Evolutionary conservation across 305 asterid genomes (phyloP), one percentile per base, ranked within the genome.

Genomic region (Solanum hybrid): DNA sequence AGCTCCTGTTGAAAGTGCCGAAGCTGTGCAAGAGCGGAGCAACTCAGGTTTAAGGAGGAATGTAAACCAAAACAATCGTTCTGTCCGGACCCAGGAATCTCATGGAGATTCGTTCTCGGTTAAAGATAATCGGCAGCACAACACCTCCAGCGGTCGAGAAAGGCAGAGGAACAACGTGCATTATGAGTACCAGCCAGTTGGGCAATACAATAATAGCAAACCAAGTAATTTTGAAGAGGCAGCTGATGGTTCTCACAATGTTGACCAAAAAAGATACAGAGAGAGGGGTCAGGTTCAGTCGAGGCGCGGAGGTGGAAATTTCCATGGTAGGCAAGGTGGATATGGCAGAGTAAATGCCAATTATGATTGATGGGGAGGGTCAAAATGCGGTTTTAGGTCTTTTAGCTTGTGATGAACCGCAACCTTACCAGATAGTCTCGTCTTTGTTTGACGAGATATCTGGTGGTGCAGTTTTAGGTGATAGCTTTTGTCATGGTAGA

Each of bases 181-280:
- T 80, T 94, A 91, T 92, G 98, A 95, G 92, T 96, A 97, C 93
- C 99, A 97, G 93, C 98, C 98, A 3, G 98, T 96, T 13, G 98
- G 96, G 78, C 94, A 94, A 24, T 81, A 87, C 87, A 94, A 94
- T 94, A 92, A 90, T 71, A 92, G 92, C 91, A 94, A 91, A 77
- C 86, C 93, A 4, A 95, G 93, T 39, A 94, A 90, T 33, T 88
- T 87, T 31, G 96, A 95, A 85, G 95, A 89, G 87, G 91, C 91
- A 36, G 91, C 90, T 14, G 98, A 95, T 91, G 95, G 92, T 71
- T 92, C 91, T 39, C 93, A 91, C 86, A 88, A 87, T 78, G 92
- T 64, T 76, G 94, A 92, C 61, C 92, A 91, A 51, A 96, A 91
- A 33, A 96, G 95, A 90, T 93, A 96, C 91, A 91, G 93, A 94